Evolutionary conservation across 2,329 filamentous ascomycete species (phyloP), one percentile per base, ranked within the genome.

Genomic region (Trichoderma afroharzianum): DNA sequence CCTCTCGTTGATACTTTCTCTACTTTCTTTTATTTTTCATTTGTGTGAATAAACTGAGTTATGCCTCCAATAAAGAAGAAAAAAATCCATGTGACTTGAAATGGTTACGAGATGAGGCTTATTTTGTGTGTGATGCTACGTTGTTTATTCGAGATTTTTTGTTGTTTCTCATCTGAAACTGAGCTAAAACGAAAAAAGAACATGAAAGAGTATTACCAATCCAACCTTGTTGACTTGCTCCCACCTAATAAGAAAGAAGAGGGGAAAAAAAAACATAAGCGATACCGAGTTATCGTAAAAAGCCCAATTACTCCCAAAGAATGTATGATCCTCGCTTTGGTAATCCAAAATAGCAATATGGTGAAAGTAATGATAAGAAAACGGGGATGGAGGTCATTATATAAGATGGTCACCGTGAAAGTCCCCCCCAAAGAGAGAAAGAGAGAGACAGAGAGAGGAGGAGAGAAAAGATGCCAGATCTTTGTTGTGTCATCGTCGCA

Each of bases 31-130:
- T 21, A 5, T 57, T 30, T 67, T 58, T 57, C 50, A 14, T 59
- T 30, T 68, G 53, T 47, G 53, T 67, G 50, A 68, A 68, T 68
- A 68, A 33, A 68, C 53, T 59, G 64, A 68, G 12, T 59, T 59
- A 68, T 30, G 64, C 24, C 64, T 58, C 26, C n/a, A 59, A 50
- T 67, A 53, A 53, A 67, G 43, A 32, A 43, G 8, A 43, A 15
- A 43, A 43, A 43, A 43, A 58, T 14, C 33, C n/a, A 33, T 14
- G 47, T 36, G 43, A 30, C 28, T 26, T 47, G 18, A 24, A 24
- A 33, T 55, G 24, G 15, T n/a, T 36, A 55, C n/a, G 30, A 68
- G 64, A 58, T 59, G 64, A 59, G 30, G 50, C 30, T 55, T 66
- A 66, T 36, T 33, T 26, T 26, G 15, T 36, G 33, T 55, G 47